phyloP scores from a whole-genome alignment of 441 rosid species.

The Biscutella laevigata region DNA sequence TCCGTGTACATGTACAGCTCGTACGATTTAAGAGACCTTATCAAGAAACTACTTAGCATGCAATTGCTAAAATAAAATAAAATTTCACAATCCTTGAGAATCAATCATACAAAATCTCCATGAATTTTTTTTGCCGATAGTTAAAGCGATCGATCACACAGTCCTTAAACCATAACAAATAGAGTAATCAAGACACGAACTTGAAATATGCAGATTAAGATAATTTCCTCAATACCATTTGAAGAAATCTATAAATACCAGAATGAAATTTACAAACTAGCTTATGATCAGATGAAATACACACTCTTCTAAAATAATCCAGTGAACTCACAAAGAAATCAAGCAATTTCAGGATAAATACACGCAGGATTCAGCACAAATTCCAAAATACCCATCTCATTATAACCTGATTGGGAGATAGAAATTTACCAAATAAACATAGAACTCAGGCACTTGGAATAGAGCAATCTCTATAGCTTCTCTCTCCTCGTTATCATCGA shows the following conservation, averaged over 20 bases:
- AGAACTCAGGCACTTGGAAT: conserved; percentile 86
- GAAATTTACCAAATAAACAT: conserved; percentile 69
- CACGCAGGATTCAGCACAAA: not conserved
- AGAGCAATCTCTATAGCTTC: conserved; percentile 67
- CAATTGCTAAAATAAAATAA: not conserved
- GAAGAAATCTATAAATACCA: not conserved
- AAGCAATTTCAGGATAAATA: conserved; percentile 2
- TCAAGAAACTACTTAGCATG: not conserved
- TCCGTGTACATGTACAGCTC: no score
- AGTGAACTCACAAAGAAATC: not conserved
- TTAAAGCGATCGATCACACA: not conserved
- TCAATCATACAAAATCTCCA: not conserved
- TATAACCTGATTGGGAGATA: not conserved
- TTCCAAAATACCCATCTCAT: conserved; percentile 4
- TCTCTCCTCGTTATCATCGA: conserved; percentile 41
- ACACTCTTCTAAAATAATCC: not conserved
- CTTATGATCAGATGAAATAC: conserved; percentile 13
- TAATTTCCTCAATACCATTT: not conserved
- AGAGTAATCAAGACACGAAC: not conserved
- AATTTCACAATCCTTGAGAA: not conserved
- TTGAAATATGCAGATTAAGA: not conserved
- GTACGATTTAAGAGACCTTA: not conserved
- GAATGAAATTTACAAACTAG: not conserved
- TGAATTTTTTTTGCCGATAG: not conserved
- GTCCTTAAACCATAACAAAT: not conserved